Evolutionary conservation across 228 moss, liverwort and hornwort species (phyloP).

Genomic region (Sphagnum magellanicum): DNA sequence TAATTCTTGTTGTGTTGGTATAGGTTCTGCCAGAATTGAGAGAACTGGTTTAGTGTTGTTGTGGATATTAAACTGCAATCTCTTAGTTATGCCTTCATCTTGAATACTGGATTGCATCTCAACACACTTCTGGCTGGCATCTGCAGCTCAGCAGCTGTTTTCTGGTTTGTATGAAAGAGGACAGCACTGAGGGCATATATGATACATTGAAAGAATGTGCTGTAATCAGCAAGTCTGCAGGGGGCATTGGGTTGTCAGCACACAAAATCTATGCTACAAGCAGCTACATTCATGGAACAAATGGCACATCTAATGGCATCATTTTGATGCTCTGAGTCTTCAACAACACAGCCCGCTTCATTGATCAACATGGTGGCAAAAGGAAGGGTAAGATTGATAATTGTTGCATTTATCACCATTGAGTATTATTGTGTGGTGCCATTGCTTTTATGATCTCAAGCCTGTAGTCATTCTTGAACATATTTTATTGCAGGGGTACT

Average conservation of each 20-base stretch:
- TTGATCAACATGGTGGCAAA: constrained; percentile 5
- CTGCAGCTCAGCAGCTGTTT: too few species aligned
- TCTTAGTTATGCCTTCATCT: constrained; percentile 73
- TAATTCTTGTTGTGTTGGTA: too few species aligned
- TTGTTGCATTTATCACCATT: not conserved
- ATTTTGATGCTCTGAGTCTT: constrained; percentile 7
- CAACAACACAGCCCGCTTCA: constrained; percentile 4
- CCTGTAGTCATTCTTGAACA: too few species aligned
- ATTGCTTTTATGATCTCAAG: too few species aligned
- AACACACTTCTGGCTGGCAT: constrained; percentile 20
- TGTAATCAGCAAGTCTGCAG: too few species aligned
- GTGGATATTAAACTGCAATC: too few species aligned
- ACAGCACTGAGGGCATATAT: too few species aligned
- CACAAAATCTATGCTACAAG: constrained; percentile 3
- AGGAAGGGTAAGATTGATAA: not conserved
- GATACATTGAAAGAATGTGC: too few species aligned
- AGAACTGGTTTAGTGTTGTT: too few species aligned
- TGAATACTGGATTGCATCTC: constrained; percentile 74
- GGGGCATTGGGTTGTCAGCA: not conserved
- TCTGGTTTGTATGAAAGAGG: too few species aligned
- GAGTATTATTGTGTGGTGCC: not conserved
- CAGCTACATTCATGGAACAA: constrained; percentile 5
- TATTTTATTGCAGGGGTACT: not conserved
- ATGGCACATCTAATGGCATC: constrained; percentile 10
- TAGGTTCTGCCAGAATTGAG: too few species aligned